Evolutionary conservation across 768 basidiomycete genomes (phyloP), one percentile per base, ranked within the genome.

Genomic region (Lactarius hengduanensis): DNA sequence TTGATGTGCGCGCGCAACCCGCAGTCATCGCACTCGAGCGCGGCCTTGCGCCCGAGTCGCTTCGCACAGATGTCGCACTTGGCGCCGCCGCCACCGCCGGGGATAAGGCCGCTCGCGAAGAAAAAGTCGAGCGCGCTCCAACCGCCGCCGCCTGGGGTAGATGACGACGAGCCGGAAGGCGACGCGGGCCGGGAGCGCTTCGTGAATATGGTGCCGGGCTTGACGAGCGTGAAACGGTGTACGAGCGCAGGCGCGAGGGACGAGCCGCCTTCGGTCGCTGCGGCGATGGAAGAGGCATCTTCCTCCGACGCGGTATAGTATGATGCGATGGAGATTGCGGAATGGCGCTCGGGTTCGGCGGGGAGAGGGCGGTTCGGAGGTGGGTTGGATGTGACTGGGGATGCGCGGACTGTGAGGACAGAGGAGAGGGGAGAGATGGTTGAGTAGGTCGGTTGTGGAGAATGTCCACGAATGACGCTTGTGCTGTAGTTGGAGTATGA

Each of bases 11-110:
- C 84, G 86, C 86, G 83, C 71, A 92, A 76, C 32, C 89, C 88
- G 76, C 94, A 96, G 76, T 96, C 94, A 75, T 96, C 94, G 74
- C 94, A 96, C 72, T 91, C 86, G 22, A 96, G 77, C 38, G 90
- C 83, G 26, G 92, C 87, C 74, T 93, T 95, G 88, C 90, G 89
- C 15, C 93, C 93, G 45, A 96, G 79, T 57, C 91, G 79, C 80
- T 94, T 95, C 53, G 75, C 73, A 72, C 94, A 96, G 20, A 94
- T 77, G 75, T 92, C 92, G 71, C 94, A 96, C 74, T 90, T 94
- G 58, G 87, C 83, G 3, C 85, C 70, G 2, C 70, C 84, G 0
- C 58, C 57, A 10, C 47, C 22, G 2, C 59, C 32, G 3, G 45
- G 59, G 28, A 91, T 75, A 56, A 90, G 76, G 20, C 84, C 89